Base-by-base conservation (phyloP, 169 alveolate genomes). In the Plasmodium gonderi region DNA sequence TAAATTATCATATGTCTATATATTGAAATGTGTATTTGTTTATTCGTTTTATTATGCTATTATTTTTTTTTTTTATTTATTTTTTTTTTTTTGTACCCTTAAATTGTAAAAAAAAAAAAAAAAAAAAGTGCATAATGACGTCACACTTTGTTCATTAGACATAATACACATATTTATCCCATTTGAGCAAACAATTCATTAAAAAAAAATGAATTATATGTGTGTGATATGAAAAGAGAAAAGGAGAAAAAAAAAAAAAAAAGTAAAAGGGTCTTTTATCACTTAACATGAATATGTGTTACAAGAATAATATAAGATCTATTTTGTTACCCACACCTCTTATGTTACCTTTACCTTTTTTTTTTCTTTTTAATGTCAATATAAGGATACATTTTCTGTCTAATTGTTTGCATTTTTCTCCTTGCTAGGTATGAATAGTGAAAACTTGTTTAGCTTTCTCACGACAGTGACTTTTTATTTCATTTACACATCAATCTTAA, bases 121-220 rank as follows among this genome's bases (percentile, higher is more conserved):
- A 60, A n/a, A 6, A 60, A 60, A 20, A 60, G 26, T 60, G 72
- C 26, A 5, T 60, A 60, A 36, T 60, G 72, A 60, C 72, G 4
- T 8, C 72, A 60, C 26, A 60, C 72, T 60, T n/a, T 20, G 72
- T 36, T 60, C 72, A 60, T 60, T 60, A 60, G 72, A 60, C 72
- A 60, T 60, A 60, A 12, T 20, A 36, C n/a, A 36, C n/a, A 60
- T 23, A 60, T 17, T 60, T 23, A 8, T 36, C 72, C 72, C 72
- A 60, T 60, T 60, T 20, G 72, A 7, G 36, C 72, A 60, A 36
- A 60, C 9, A 60, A 60, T 60, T 20, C 72, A 36, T 60, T n/a
- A 23, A 36, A 60, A 17, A 60, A 60, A 60, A 60, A 60, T 60
- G 8, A 60, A n/a, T 60, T n/a, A 2, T 60, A 60, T 60, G 72